Percentiles rank a stretch among this genome's conserved stretches.
These are phyloP conservation scores for Bonnemaisonia californica DNA, from an alignment of 31 red algal genomes.

Conservation along the genomic window DNA sequence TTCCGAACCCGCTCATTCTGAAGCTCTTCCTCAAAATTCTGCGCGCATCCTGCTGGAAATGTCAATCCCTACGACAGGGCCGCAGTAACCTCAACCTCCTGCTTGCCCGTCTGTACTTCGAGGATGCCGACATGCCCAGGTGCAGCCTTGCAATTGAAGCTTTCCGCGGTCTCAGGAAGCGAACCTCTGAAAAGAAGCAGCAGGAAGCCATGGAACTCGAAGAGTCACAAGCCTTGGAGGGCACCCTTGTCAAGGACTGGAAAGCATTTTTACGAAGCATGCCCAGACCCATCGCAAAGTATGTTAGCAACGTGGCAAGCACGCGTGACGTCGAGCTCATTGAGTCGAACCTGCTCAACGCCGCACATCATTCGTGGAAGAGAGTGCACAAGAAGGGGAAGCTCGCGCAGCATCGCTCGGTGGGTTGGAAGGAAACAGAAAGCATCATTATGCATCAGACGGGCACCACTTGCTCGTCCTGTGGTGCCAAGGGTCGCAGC, in stretches of 20 bases:
- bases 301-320: constrained; percentile 24
- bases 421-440: constrained; percentile 48
- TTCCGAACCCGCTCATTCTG: constrained; percentile 75
- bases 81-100: constrained; percentile 48
- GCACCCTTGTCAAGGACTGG: constrained; percentile 51
- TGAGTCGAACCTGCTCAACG: constrained; percentile 21
- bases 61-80: constrained; percentile 58
- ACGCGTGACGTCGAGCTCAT: constrained; percentile 22
- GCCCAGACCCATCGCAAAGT: constrained; percentile 43
- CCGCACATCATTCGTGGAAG: constrained; percentile 47
- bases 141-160: constrained; percentile 41
- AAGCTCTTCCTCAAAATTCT: constrained; percentile 66
- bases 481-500: neutral
- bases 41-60: constrained; percentile 76
- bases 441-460: constrained; percentile 11
- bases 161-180: constrained; percentile 20
- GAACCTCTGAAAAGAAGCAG: neutral
- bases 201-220: constrained; percentile 1
- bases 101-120: constrained; percentile 57
- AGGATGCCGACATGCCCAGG: constrained; percentile 46
- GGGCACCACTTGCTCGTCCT: constrained; percentile 25
- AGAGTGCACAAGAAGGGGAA: neutral
- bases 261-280: constrained; percentile 25
- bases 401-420: constrained; percentile 41
- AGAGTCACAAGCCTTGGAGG: neutral